These are phyloP conservation scores for Monilinia fructicola DNA, from an alignment of 2,329 filamentous ascomycete species.

Conservation along the genomic window DNA sequence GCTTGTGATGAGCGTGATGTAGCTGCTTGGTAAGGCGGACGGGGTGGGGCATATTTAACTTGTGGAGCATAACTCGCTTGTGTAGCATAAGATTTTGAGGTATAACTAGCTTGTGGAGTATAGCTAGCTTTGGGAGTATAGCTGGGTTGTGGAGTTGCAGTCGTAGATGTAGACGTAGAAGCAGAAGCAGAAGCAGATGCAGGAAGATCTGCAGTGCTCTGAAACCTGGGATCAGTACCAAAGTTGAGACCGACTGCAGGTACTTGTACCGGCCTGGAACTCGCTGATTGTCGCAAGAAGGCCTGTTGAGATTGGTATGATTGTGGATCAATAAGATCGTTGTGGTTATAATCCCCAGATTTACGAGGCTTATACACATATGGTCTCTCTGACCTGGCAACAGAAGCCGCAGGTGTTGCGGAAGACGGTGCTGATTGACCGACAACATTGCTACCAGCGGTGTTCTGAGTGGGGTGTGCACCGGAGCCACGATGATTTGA, in stretches of 20 bases:
- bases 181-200: constrained; percentile 6
- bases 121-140: background rate
- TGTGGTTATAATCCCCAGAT: constrained; percentile 32
- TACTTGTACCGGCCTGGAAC: constrained; percentile 25
- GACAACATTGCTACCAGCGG: constrained; percentile 16
- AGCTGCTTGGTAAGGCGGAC: constrained; percentile 17
- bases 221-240: constrained; percentile 39
- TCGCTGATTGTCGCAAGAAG: constrained; percentile 38
- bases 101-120: background rate
- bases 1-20: constrained; percentile 15
- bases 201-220: constrained; percentile 9
- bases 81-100: background rate
- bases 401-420: constrained; percentile 29
- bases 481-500: background rate
- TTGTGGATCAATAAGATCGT: constrained; percentile 35
- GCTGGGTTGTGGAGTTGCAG: background rate
- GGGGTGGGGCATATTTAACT: constrained; percentile 16
- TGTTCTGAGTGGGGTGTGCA: background rate
- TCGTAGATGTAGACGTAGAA: background rate
- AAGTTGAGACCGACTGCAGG: constrained; percentile 33
- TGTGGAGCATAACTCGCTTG: constrained; percentile 14
- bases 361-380: constrained; percentile 53
- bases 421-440: constrained; percentile 34
- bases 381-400: constrained; percentile 47
- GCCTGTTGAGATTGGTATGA: constrained; percentile 40